Evolutionary conservation across 768 basidiomycete species (phyloP).

Genomic region (Auricularia sp.): DNA sequence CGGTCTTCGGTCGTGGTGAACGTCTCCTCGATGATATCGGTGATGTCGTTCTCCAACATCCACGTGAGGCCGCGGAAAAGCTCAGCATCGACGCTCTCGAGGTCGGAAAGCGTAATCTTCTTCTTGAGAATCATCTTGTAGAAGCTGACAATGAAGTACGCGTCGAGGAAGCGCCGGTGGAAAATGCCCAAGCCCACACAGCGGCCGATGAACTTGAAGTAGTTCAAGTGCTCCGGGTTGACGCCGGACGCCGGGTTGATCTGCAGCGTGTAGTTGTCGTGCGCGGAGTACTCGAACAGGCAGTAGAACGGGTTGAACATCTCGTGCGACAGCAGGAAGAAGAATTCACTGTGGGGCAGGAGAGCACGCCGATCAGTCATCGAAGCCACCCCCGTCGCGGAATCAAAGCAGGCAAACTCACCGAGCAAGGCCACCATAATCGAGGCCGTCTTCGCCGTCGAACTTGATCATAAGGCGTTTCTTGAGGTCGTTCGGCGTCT

Average conservation of each 20-base stretch:
- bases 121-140: constrained; percentile 99
- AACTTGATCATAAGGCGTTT: constrained; percentile 99
- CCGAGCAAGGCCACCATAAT: constrained; percentile 97
- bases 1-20: constrained; percentile 96
- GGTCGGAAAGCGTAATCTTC: constrained; percentile 86
- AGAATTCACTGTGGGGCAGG: constrained; percentile 72
- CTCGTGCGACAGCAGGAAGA: constrained; percentile 98
- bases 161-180: constrained; percentile 97
- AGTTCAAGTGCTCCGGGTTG: constrained; percentile 98
- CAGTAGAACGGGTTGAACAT: constrained; percentile 99
- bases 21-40: constrained; percentile 94
- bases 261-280: constrained; percentile 99
- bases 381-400: constrained; percentile 7
- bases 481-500: constrained; percentile 96
- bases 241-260: constrained; percentile 98
- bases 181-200: constrained; percentile 94
- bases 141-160: constrained; percentile 98
- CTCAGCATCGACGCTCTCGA: constrained; percentile 96
- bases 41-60: constrained; percentile 99
- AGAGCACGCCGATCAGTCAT: neutral
- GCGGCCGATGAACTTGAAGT: constrained; percentile 99
- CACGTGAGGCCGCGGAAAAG: constrained; percentile 90
- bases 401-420: constrained; percentile 25
- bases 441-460: constrained; percentile 96
- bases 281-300: constrained; percentile 98